phyloP scores from a whole-genome alignment of 148 eudicot genomes.

The Rhododendron kiyosumense region DNA sequence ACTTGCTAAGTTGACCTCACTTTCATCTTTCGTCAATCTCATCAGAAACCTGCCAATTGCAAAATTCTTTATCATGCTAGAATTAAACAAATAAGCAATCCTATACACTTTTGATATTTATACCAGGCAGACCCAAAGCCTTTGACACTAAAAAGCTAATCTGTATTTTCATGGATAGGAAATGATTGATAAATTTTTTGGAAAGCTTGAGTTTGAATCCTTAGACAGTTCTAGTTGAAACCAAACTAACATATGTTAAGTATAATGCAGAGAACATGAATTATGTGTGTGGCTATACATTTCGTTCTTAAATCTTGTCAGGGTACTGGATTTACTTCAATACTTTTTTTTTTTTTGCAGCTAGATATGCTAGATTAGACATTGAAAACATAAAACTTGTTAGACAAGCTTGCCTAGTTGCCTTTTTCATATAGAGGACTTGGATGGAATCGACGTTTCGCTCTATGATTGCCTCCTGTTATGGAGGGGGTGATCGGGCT shows the following conservation, averaged over 20 bases:
- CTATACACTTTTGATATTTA: background rate
- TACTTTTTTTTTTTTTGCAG: background rate
- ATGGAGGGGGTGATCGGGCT: background rate
- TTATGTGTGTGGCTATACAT: background rate
- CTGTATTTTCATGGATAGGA: background rate
- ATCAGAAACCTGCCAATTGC: slow-evolving; percentile 64
- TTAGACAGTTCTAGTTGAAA: background rate
- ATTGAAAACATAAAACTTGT: background rate
- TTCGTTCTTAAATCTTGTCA: background rate
- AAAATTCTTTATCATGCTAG: slow-evolving; percentile 8
- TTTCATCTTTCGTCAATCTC: slow-evolving; percentile 64
- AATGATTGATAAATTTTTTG: background rate
- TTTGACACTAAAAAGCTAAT: background rate
- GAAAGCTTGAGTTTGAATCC: background rate
- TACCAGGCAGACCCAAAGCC: background rate
- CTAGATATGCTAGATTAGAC: background rate
- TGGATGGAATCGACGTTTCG: background rate
- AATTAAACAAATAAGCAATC: background rate
- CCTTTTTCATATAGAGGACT: background rate
- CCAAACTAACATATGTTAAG: background rate
- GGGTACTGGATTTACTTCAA: background rate
- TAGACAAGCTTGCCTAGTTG: background rate
- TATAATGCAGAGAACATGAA: background rate
- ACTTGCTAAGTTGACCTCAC: slow-evolving; percentile 69
- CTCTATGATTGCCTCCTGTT: background rate